Evolutionary conservation across 2,329 filamentous ascomycete genomes (phyloP).

Genomic region (Microsporum audouinii): DNA sequence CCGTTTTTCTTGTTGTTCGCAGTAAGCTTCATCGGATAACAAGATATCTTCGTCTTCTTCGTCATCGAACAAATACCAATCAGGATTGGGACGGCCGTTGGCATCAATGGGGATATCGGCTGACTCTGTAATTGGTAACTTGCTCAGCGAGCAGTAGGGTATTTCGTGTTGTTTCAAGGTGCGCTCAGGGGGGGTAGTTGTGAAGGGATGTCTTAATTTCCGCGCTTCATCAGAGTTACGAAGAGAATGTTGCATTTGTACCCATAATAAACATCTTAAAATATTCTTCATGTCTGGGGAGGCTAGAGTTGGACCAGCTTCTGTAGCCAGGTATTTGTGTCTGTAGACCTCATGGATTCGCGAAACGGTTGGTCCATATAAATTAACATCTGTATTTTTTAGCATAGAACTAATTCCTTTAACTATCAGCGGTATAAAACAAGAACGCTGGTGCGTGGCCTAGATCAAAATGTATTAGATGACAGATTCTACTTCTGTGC

Average conservation of each 20-base stretch:
- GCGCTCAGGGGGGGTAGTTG: background rate
- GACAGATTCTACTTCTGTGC: background rate
- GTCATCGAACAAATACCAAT: background rate
- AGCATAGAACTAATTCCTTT: slow-evolving; percentile 27
- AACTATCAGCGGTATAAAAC: slow-evolving; percentile 25
- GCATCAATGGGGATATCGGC: background rate
- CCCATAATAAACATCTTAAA: slow-evolving; percentile 25
- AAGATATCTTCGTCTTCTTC: background rate
- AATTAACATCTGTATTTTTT: slow-evolving; percentile 14
- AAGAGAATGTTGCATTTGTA: slow-evolving; percentile 21
- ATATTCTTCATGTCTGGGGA: slow-evolving; percentile 12
- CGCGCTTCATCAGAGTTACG: slow-evolving; percentile 12
- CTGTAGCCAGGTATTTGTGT: too few species aligned
- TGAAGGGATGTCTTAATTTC: slow-evolving; percentile 4
- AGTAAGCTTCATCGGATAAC: background rate
- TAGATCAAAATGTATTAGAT: slow-evolving; percentile 10
- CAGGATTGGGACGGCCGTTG: background rate
- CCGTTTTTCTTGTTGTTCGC: background rate
- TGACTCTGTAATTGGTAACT: background rate
- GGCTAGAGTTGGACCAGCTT: background rate
- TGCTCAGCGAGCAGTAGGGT: background rate
- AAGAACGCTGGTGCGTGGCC: slow-evolving; percentile 27
- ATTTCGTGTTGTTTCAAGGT: background rate
- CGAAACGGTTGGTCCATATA: slow-evolving; percentile 13
- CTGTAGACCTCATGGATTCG: slow-evolving; percentile 6